Conservation (phyloP, 352 stramenopile genomes). For the Globisporangium cylindrosporum region DNA sequence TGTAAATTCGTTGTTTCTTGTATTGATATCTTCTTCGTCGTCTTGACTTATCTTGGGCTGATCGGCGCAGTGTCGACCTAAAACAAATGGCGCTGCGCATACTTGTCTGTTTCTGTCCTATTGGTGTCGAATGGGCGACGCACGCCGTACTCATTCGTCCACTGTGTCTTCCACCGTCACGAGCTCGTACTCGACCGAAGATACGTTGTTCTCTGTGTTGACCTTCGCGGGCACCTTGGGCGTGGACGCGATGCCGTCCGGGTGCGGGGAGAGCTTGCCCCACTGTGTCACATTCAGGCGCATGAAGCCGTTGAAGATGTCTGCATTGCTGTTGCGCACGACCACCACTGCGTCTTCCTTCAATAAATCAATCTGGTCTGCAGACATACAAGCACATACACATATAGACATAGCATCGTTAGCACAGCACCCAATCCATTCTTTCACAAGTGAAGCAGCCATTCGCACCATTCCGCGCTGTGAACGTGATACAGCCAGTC, state of each 20-base stretch:
- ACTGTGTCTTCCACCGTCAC: constrained; percentile 62
- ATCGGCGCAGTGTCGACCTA: constrained; percentile 6
- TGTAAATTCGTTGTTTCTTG: not conserved
- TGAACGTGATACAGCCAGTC: constrained; percentile 81
- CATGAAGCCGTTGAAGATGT: constrained; percentile 87
- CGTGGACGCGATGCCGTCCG: constrained; percentile 73
- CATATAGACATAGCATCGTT: not conserved
- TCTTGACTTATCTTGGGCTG: constrained; percentile 1
- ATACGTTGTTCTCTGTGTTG: constrained; percentile 75
- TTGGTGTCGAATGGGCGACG: not conserved
- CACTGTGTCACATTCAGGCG: constrained; percentile 83
- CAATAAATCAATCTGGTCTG: constrained; percentile 79
- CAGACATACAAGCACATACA: constrained; percentile 5
- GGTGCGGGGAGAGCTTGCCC: constrained; percentile 73
- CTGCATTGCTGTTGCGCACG: constrained; percentile 78
- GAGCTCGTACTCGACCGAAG: constrained; percentile 80
- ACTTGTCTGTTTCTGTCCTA: constrained; percentile 13
- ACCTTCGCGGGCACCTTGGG: constrained; percentile 41
- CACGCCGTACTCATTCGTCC: constrained; percentile 29
- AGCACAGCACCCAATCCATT: not conserved
- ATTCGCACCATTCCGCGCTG: constrained; percentile 67
- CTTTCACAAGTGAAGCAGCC: not conserved
- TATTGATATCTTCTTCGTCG: constrained; percentile 13
- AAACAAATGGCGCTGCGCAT: constrained; percentile 5
- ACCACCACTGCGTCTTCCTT: constrained; percentile 56